Evolutionary conservation across 441 rosid species (phyloP).

Genomic region (Brassica balearica): DNA sequence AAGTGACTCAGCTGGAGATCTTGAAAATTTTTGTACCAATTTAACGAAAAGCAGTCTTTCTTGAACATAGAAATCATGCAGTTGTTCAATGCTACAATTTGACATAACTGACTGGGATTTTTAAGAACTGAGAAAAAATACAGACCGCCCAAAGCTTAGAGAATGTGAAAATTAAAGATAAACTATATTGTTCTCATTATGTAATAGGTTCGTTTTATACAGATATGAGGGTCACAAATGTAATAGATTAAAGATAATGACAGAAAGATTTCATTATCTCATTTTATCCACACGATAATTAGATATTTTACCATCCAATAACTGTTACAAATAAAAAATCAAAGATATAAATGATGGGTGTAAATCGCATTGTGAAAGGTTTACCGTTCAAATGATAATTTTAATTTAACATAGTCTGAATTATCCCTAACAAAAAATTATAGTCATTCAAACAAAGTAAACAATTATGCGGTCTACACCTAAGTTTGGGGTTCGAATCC

Average conservation of each 20-base stretch:
- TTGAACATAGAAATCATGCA: conserved; percentile 50
- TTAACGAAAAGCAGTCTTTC: conserved; percentile 61
- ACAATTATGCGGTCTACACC: too few species aligned
- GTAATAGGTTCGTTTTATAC: neutral
- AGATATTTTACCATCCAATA: neutral
- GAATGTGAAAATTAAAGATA: neutral
- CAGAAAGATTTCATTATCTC: neutral
- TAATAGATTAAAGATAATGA: neutral
- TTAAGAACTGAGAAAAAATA: neutral
- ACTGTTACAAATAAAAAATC: too few species aligned
- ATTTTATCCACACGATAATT: neutral
- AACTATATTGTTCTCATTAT: neutral
- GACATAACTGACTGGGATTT: conserved; percentile 27
- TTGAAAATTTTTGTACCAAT: conserved; percentile 46
- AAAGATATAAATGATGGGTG: too few species aligned
- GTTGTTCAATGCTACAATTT: conserved; percentile 45
- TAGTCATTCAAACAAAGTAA: too few species aligned
- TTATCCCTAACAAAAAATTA: too few species aligned
- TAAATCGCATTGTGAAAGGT: too few species aligned
- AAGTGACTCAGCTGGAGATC: conserved; percentile 58
- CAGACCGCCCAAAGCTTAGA: neutral
- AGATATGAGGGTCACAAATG: neutral
- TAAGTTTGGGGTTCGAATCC: too few species aligned
- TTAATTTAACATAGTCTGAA: too few species aligned
- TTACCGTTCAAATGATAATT: too few species aligned